Conservation (phyloP, 192 early-diverging fungal species). For the Umbelopsis sp. region DNA sequence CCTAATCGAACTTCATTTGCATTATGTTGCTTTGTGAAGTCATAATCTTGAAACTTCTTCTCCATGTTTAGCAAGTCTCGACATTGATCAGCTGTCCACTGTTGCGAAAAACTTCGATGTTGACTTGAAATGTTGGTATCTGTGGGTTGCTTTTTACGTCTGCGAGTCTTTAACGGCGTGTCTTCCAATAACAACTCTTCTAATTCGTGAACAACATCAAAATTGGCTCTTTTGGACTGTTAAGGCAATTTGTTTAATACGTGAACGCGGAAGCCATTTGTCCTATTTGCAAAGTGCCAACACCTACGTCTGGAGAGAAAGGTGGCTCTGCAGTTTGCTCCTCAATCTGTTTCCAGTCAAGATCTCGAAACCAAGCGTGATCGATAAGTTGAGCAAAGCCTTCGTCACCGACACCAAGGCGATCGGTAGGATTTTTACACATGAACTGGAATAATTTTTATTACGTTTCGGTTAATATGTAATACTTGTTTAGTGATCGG, state of each 20-base stretch:
- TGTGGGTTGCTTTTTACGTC: conserved; percentile 46
- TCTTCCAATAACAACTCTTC: conserved; percentile 95
- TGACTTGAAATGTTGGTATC: conserved; percentile 38
- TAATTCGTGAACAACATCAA: conserved; percentile 94
- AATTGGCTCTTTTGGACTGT: conserved; percentile 84
- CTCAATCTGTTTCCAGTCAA: conserved; percentile 79
- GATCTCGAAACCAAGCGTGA: conserved; percentile 80
- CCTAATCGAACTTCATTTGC: neutral
- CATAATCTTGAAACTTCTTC: conserved; percentile 72
- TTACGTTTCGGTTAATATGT: conserved; percentile 38
- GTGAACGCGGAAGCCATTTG: no score
- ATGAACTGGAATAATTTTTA: neutral
- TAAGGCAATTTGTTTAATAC: no score
- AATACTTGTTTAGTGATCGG: no score
- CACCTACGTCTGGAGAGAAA: conserved; percentile 83
- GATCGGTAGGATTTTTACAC: conserved; percentile 58
- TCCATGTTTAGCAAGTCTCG: conserved; percentile 73
- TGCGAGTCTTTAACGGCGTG: conserved; percentile 81
- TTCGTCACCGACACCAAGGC: conserved; percentile 78
- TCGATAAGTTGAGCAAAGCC: conserved; percentile 69
- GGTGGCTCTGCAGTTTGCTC: conserved; percentile 74
- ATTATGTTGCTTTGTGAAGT: conserved; percentile 57
- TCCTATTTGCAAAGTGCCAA: no score
- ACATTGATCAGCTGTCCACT: conserved; percentile 41
- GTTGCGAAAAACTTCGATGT: conserved; percentile 25